Conservation (phyloP, 1,284 basidiomycete species). For the Leccinum fallax region DNA sequence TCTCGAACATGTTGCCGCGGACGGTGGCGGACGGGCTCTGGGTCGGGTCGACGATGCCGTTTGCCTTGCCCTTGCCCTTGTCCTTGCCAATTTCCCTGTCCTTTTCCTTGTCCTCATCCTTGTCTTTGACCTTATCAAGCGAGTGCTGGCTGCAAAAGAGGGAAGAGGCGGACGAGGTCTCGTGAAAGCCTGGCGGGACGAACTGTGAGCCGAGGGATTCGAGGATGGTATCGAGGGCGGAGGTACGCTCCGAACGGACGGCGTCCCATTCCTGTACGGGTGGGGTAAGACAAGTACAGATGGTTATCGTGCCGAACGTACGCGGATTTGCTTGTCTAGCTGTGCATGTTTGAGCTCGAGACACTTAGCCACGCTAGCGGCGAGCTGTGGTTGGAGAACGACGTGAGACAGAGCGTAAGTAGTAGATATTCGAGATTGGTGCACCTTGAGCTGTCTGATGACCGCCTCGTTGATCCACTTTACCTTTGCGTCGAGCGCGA, state of each 20-base stretch:
- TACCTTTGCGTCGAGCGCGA: conserved; percentile 76
- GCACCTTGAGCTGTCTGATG: conserved; percentile 71
- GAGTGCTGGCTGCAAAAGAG: conserved; percentile 74
- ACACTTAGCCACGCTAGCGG: conserved; percentile 66
- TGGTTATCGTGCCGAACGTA: conserved; percentile 34
- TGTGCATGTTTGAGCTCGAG: conserved; percentile 68
- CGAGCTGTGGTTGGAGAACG: conserved; percentile 49
- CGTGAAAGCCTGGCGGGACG: conserved; percentile 76
- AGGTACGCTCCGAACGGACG: conserved; percentile 55
- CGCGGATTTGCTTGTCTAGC: conserved; percentile 62
- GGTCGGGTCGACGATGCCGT: conserved; percentile 30
- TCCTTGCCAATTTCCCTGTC: not conserved
- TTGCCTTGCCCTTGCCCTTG: conserved; percentile 11
- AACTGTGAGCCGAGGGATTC: conserved; percentile 69
- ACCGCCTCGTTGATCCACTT: conserved; percentile 74
- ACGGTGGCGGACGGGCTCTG: conserved; percentile 54
- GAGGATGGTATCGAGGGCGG: conserved; percentile 65
- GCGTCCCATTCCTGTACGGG: conserved; percentile 66
- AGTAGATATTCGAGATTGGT: not conserved
- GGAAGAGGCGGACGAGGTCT: conserved; percentile 64
- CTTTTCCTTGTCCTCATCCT: not conserved
- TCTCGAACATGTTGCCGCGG: conserved; percentile 34
- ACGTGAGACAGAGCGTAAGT: not conserved
- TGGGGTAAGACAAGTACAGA: conserved; percentile 24
- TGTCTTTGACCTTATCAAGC: conserved; percentile 39